These are phyloP conservation scores for Acacia pycnantha DNA, from an alignment of 331 rosid species.

Conservation along the genomic window DNA sequence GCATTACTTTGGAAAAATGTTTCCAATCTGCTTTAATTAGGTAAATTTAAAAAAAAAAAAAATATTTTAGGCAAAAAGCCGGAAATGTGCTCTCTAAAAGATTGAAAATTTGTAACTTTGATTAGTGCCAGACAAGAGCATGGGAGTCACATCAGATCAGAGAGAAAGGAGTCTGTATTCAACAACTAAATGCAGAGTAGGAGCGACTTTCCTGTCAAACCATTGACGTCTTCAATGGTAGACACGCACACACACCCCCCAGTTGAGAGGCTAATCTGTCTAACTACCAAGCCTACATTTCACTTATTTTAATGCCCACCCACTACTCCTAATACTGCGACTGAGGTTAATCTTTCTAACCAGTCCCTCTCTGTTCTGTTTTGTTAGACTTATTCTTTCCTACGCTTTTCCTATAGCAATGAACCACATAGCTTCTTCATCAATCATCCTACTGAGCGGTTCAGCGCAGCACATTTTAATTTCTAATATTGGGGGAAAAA, in stretches of 20 bases:
- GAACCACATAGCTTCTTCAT: neutral
- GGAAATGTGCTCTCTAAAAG: neutral
- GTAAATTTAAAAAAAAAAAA: too few species aligned
- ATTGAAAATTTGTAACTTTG: neutral
- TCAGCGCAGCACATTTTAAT: neutral
- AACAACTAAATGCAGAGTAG: neutral
- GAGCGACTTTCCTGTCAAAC: neutral
- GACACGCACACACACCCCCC: neutral
- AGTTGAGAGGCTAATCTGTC: too few species aligned
- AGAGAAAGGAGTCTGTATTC: neutral
- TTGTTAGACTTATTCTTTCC: neutral
- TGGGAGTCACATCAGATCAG: neutral
- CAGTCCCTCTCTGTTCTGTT: neutral
- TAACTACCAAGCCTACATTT: too few species aligned
- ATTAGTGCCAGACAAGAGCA: neutral
- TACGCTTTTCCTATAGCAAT: neutral
- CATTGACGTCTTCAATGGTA: slow-evolving; percentile 21
- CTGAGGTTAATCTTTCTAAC: neutral
- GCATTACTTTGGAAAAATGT: too few species aligned
- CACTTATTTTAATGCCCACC: too few species aligned
- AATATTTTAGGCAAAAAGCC: too few species aligned
- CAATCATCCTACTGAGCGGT: neutral
- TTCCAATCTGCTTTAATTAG: too few species aligned
- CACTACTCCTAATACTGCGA: neutral
- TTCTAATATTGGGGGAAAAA: neutral